These are phyloP conservation scores for Nemania bipapillata DNA, from an alignment of 2,329 filamentous ascomycete genomes.

Conservation along the genomic window DNA sequence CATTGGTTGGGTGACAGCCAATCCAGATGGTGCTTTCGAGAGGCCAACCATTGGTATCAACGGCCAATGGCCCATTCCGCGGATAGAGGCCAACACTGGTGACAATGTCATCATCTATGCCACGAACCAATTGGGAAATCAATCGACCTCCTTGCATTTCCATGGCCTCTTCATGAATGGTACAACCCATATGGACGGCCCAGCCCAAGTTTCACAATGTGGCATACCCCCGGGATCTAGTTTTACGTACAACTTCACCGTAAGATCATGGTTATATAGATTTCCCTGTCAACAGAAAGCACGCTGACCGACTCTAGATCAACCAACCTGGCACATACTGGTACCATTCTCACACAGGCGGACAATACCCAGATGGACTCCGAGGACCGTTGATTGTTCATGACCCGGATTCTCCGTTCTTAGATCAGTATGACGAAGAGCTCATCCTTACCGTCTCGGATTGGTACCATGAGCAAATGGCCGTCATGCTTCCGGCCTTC, in stretches of 20 bases:
- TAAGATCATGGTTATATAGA: constrained; percentile 50
- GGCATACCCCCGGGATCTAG: constrained; percentile 70
- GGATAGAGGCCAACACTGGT: constrained; percentile 70
- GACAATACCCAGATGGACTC: constrained; percentile 77
- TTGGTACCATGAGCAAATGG: constrained; percentile 74
- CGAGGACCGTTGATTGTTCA: constrained; percentile 72
- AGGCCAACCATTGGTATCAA: constrained; percentile 82
- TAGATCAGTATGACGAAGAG: constrained; percentile 69
- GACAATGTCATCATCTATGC: constrained; percentile 70
- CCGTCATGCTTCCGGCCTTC: constrained; percentile 59
- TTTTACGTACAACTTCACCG: constrained; percentile 76
- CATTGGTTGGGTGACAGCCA: constrained; percentile 75
- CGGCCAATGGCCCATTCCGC: constrained; percentile 77
- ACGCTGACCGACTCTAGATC: constrained; percentile 53
- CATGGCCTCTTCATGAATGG: constrained; percentile 78
- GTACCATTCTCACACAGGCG: constrained; percentile 77
- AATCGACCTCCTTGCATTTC: constrained; percentile 73
- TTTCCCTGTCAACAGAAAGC: not conserved
- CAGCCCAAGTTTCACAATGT: constrained; percentile 73
- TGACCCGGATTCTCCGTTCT: constrained; percentile 69
- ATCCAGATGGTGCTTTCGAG: constrained; percentile 74
- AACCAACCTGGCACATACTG: constrained; percentile 79
- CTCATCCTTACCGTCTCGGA: constrained; percentile 73
- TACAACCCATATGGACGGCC: constrained; percentile 77
- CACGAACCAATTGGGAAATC: constrained; percentile 69